phyloP scores from a whole-genome alignment of 2,329 filamentous ascomycete genomes.

The Didymella arachidicola region DNA sequence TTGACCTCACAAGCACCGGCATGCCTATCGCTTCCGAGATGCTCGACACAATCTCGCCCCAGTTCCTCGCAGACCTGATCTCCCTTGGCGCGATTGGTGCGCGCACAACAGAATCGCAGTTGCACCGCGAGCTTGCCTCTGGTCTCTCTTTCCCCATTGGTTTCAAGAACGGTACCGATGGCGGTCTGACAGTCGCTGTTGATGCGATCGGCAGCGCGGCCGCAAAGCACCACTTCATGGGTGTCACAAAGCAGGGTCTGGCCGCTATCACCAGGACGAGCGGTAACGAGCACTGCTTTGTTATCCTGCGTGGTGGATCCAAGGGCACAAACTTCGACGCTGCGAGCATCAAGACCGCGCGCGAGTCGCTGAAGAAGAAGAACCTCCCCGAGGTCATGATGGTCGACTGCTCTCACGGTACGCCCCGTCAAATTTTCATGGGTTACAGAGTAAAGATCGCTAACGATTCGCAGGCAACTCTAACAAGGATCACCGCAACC shows the following conservation, averaged over 20 bases:
- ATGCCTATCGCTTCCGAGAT: slow-evolving; percentile 98
- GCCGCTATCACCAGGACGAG: slow-evolving; percentile 92
- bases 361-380: slow-evolving; percentile 82
- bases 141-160: slow-evolving; percentile 97
- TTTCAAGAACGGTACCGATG: slow-evolving; percentile 99
- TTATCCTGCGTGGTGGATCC: slow-evolving; percentile 90
- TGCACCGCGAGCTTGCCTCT: slow-evolving; percentile 94
- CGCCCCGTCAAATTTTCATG: slow-evolving; percentile 32
- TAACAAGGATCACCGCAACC: slow-evolving; percentile 95
- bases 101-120: slow-evolving; percentile 93
- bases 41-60: slow-evolving; percentile 97
- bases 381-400: slow-evolving; percentile 88
- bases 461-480: slow-evolving; percentile 76
- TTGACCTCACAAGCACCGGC: slow-evolving; percentile 82
- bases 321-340: slow-evolving; percentile 94
- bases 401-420: slow-evolving; percentile 98
- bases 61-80: slow-evolving; percentile 96
- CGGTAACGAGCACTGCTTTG: slow-evolving; percentile 97
- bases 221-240: slow-evolving; percentile 95
- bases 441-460: not conserved
- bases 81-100: slow-evolving; percentile 95
- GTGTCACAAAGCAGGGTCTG: slow-evolving; percentile 96
- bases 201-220: slow-evolving; percentile 87
- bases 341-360: slow-evolving; percentile 78
- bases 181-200: slow-evolving; percentile 87